These are phyloP conservation scores for Eremothecium coryli DNA, from an alignment of 1,139 yeast genomes.

Conservation along the genomic window DNA sequence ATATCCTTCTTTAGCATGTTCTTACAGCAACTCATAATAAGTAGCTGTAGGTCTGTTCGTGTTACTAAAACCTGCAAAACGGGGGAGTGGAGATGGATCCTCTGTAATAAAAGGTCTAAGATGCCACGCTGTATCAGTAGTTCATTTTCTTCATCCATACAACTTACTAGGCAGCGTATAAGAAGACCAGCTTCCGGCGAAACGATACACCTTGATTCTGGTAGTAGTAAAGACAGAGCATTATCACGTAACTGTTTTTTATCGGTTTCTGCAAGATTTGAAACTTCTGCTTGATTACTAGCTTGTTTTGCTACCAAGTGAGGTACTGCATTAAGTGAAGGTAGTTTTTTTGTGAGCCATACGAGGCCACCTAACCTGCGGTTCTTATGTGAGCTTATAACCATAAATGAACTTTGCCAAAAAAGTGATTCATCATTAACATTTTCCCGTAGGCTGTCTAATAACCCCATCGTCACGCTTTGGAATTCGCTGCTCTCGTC, in stretches of 20 bases:
- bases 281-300: conserved; percentile 3
- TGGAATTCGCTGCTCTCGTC: conserved; percentile 86
- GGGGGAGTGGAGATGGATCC: conserved; percentile 55
- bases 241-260: conserved; percentile 16
- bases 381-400: conserved; percentile 70
- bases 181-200: conserved; percentile 73
- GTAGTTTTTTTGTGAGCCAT: conserved; percentile 64
- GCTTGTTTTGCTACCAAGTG: conserved; percentile 20
- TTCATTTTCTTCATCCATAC: conserved; percentile 52
- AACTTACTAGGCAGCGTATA: conserved; percentile 61
- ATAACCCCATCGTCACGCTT: conserved; percentile 45
- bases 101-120: conserved; percentile 65
- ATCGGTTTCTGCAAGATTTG: conserved; percentile 4
- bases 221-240: conserved; percentile 31
- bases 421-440: conserved; percentile 63
- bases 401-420: conserved; percentile 76
- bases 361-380: conserved; percentile 73
- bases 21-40: conserved; percentile 55
- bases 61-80: conserved; percentile 43
- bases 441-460: conserved; percentile 52
- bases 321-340: conserved; percentile 38
- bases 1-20: conserved; percentile 76
- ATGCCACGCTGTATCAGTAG: conserved; percentile 81
- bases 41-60: conserved; percentile 44
- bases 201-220: conserved; percentile 54